phyloP scores from a whole-genome alignment of 768 basidiomycete species.

The Wakefieldia striispora region DNA sequence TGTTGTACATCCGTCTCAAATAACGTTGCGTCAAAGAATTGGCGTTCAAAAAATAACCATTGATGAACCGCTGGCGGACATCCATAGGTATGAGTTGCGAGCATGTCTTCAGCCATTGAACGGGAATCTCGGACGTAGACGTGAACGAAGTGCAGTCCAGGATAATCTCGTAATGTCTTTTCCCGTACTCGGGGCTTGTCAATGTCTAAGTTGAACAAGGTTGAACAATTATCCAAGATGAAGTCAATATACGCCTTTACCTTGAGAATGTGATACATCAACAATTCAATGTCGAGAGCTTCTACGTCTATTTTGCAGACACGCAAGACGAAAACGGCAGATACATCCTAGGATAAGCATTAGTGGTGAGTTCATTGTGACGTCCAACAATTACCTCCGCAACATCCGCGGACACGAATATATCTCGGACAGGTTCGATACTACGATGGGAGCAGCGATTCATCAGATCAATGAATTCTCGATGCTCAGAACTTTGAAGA shows the following conservation, averaged over 20 bases:
- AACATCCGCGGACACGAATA: constrained; percentile 59
- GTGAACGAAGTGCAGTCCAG: constrained; percentile 81
- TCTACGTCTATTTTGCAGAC: constrained; percentile 76
- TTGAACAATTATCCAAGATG: not conserved
- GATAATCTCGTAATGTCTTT: constrained; percentile 65
- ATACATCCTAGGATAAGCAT: constrained; percentile 33
- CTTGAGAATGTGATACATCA: constrained; percentile 79
- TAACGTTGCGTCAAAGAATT: constrained; percentile 72
- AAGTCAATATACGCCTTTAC: constrained; percentile 33
- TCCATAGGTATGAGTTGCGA: constrained; percentile 73
- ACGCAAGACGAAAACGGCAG: constrained; percentile 58
- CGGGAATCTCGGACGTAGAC: constrained; percentile 71
- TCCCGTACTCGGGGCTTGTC: constrained; percentile 43
- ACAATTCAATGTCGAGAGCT: constrained; percentile 70
- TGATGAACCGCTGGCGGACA: constrained; percentile 58
- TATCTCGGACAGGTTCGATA: constrained; percentile 58
- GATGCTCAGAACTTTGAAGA: constrained; percentile 48
- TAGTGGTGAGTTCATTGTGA: not conserved
- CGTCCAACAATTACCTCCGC: constrained; percentile 36
- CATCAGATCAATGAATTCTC: constrained; percentile 68
- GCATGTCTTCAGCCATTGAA: constrained; percentile 79
- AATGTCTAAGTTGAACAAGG: constrained; percentile 43
- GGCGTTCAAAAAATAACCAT: constrained; percentile 68
- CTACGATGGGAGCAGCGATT: constrained; percentile 56
- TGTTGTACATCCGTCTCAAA: constrained; percentile 72